phyloP scores from a whole-genome alignment of 768 basidiomycete species.

The Macrolepiota albuminosa region DNA sequence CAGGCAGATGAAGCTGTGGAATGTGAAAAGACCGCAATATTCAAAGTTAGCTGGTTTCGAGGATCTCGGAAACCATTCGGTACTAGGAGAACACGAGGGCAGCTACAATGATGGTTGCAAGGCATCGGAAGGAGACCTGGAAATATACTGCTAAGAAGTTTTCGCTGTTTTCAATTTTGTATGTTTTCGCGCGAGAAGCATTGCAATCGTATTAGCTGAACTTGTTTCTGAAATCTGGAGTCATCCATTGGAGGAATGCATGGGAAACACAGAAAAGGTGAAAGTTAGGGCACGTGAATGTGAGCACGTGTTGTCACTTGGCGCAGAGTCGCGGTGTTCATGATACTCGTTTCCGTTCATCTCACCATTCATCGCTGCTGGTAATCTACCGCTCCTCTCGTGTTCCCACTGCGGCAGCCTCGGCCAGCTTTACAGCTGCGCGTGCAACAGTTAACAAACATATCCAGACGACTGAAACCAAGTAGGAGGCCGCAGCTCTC shows the following conservation, averaged over 20 bases:
- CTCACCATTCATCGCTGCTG: conserved; percentile 9
- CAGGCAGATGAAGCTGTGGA: neutral
- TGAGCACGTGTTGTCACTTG: neutral
- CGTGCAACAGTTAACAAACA: neutral
- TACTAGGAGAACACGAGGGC: neutral
- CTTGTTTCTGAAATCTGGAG: neutral
- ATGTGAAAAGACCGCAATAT: conserved; percentile 4
- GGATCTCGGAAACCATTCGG: neutral
- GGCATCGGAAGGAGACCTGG: conserved; percentile 8
- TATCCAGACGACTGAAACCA: neutral
- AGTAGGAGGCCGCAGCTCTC: neutral
- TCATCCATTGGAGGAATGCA: neutral
- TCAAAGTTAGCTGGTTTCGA: neutral
- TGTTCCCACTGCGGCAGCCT: neutral
- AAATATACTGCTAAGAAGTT: neutral
- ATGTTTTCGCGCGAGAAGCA: too few relatives aligned
- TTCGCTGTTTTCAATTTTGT: conserved; percentile 1
- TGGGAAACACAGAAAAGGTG: too few relatives aligned
- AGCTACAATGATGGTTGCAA: conserved; percentile 5
- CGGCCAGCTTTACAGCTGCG: neutral
- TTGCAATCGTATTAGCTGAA: neutral
- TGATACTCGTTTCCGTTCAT: neutral
- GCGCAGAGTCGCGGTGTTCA: neutral
- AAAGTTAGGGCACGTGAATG: neutral
- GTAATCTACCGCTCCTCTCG: conserved; percentile 2